These are phyloP conservation scores for Rhizopogon salebrosus DNA, from an alignment of 768 basidiomycete genomes.

Conservation along the genomic window DNA sequence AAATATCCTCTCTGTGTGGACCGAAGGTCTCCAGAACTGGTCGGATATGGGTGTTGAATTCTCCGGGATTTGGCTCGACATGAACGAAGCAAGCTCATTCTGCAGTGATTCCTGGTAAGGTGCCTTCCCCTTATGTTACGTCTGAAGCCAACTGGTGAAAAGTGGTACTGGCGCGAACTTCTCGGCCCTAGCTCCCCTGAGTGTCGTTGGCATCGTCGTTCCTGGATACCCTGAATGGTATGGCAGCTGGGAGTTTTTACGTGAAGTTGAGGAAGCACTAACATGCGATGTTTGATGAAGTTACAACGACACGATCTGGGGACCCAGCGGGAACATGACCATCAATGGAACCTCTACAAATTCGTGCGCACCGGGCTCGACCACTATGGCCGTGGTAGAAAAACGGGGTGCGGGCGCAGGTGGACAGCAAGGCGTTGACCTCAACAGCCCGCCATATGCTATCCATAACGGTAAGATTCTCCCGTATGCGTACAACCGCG, in stretches of 20 bases:
- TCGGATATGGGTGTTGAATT: conserved; percentile 45
- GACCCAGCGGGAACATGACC: conserved; percentile 71
- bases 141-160: background rate
- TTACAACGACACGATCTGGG: conserved; percentile 59
- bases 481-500: background rate
- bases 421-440: conserved; percentile 38
- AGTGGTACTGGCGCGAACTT: conserved; percentile 50
- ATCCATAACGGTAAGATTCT: conserved; percentile 61
- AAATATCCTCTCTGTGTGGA: conserved; percentile 55
- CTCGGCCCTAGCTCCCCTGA: conserved; percentile 55
- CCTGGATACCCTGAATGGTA: conserved; percentile 69
- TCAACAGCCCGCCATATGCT: conserved; percentile 59
- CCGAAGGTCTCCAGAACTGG: conserved; percentile 55
- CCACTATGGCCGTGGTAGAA: conserved; percentile 11
- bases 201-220: conserved; percentile 40
- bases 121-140: background rate
- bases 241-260: conserved; percentile 1
- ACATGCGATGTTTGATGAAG: conserved; percentile 24
- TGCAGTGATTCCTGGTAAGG: conserved; percentile 53
- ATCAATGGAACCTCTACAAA: conserved; percentile 62
- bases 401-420: conserved; percentile 50
- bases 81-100: conserved; percentile 66
- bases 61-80: conserved; percentile 67
- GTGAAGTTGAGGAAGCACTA: background rate
- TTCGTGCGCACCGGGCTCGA: conserved; percentile 18